phyloP scores from a whole-genome alignment of 2,329 filamentous ascomycete species.

The Aspergillus brasiliensis region DNA sequence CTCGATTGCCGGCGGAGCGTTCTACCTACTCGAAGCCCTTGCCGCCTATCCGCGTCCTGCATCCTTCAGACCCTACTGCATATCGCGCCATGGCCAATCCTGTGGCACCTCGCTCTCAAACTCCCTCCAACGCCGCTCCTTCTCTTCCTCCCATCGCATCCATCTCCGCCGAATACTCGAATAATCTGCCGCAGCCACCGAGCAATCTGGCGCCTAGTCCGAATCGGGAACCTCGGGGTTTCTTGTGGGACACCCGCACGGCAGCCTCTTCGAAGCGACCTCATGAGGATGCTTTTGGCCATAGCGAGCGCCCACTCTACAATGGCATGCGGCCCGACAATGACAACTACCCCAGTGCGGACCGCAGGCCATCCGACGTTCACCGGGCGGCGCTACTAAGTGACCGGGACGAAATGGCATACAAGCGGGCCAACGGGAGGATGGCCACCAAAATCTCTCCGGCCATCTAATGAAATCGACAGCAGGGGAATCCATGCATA shows the following conservation, averaged over 20 bases:
- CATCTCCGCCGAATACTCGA: slow-evolving; percentile 30
- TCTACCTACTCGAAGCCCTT: slow-evolving; percentile 29
- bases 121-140: slow-evolving; percentile 26
- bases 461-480: slow-evolving; percentile 17
- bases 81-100: slow-evolving; percentile 43
- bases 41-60: slow-evolving; percentile 22
- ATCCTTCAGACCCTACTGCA: slow-evolving; percentile 40
- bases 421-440: slow-evolving; percentile 39
- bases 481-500: neutral
- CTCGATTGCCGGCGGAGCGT: slow-evolving; percentile 25
- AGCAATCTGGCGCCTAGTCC: slow-evolving; percentile 27
- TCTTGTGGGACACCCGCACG: neutral
- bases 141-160: slow-evolving; percentile 44
- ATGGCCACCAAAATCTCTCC: slow-evolving; percentile 37
- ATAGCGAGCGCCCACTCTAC: slow-evolving; percentile 42
- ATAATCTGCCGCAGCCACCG: slow-evolving; percentile 23
- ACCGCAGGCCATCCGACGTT: slow-evolving; percentile 31
- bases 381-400: slow-evolving; percentile 27
- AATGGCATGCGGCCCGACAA: slow-evolving; percentile 49
- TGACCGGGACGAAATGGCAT: slow-evolving; percentile 33
- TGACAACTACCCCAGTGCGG: slow-evolving; percentile 25
- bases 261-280: slow-evolving; percentile 27
- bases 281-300: slow-evolving; percentile 43
- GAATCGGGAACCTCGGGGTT: slow-evolving; percentile 21
- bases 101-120: slow-evolving; percentile 28